Evolutionary conservation across 1,284 basidiomycete species (phyloP), one percentile per base, ranked within the genome.

Genomic region (Papiliotrema fonsecae): DNA sequence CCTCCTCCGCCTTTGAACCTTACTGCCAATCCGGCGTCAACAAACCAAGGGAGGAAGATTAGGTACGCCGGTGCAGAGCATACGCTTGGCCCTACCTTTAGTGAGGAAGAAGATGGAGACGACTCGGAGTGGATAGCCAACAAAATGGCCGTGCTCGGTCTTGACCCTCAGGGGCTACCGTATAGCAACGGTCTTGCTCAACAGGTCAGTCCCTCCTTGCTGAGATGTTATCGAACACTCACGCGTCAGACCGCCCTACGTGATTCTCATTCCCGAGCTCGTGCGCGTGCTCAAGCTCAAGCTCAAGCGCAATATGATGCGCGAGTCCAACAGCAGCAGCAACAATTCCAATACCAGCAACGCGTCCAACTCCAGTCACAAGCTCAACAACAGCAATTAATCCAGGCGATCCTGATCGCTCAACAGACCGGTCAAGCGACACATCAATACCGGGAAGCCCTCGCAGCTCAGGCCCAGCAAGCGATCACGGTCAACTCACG

Each of bases 91-190:
- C 69, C 69, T 5, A 61, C 56, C 2, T 70, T 69, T 49, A 64
- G 60, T 39, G 67, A 67, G 35, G 69, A 71, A 31, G 67, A 71
- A 44, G 69, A 71, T 49, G 65, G 63, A 2, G 69, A 71, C 50
- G 69, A 71, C 46, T 59, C 64, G 6, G 62, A 59, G 35, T 69
- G 62, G 39, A 65, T 71, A n/a, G 64, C 69, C 11, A 50, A 55
- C 2, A 63, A 64, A 47, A 69, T 71, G 67, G 62, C 64, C 30
- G 50, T 54, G 2, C 42, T 69, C 19, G 62, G 64, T 2, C 30
- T 69, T 37, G 58, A 63, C 42, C 55, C 57, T 2, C 51, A 47
- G 22, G 57, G 58, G 1, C 30, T 32, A 26, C 54, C 54, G n/a
- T 61, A 61, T 42, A 49, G n/a, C n/a, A n/a, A n/a, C n/a, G n/a